Evolutionary conservation across 2,329 filamentous ascomycete species (phyloP).

Genomic region (Trichoderma sp.): DNA sequence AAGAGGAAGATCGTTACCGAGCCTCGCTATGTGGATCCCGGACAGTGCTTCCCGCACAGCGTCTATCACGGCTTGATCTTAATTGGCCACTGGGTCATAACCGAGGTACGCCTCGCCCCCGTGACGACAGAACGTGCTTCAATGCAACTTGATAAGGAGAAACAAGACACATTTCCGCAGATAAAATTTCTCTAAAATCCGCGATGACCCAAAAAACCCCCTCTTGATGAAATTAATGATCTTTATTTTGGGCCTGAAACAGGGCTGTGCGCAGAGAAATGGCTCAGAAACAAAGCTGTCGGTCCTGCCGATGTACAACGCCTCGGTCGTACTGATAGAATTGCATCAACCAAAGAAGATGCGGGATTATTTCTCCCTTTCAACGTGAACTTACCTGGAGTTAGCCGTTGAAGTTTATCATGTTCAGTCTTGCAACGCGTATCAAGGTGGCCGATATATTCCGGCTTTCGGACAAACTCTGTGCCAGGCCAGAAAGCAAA

Average conservation of each 20-base stretch:
- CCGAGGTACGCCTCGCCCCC: background rate
- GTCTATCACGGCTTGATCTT: background rate
- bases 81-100: background rate
- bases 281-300: background rate
- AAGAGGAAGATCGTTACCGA: background rate
- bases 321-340: background rate
- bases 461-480: background rate
- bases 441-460: background rate
- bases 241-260: background rate
- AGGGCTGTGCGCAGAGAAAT: background rate
- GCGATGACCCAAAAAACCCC: background rate
- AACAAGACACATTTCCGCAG: background rate
- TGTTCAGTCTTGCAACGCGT: background rate
- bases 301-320: background rate
- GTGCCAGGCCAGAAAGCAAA: no score
- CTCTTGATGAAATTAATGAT: background rate
- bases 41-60: background rate
- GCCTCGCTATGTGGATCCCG: background rate
- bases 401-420: background rate
- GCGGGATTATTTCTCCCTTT: background rate
- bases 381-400: fast-evolving
- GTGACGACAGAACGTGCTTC: background rate
- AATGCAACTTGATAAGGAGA: background rate
- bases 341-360: background rate
- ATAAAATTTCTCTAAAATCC: background rate